Conservation (phyloP, 495 filamentous ascomycete species). For the Penicillium ucsense region DNA sequence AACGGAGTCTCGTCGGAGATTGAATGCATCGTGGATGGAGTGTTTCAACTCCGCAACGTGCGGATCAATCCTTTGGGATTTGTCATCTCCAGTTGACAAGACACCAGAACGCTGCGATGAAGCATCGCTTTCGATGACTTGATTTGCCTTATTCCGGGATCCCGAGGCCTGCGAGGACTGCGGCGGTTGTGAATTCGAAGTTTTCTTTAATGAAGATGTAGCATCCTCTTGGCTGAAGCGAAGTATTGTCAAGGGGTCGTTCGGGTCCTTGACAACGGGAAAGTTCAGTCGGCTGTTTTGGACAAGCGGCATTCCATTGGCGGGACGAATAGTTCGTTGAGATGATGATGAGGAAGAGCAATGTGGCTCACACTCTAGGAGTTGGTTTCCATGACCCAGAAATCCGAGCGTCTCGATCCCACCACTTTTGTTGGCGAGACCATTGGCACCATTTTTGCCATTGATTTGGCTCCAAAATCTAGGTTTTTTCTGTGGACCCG, state of each 20-base stretch:
- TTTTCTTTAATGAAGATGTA: conserved; percentile 28
- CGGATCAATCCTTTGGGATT: conserved; percentile 7
- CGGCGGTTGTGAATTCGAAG: conserved; percentile 16
- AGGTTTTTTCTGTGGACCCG: conserved; percentile 17
- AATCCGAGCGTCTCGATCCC: background rate
- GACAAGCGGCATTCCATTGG: conserved; percentile 7
- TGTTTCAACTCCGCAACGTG: conserved; percentile 15
- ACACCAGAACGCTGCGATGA: conserved; percentile 12
- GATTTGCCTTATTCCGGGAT: background rate
- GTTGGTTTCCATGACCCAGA: no score
- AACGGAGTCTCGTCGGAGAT: conserved; percentile 11
- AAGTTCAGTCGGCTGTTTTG: conserved; percentile 45
- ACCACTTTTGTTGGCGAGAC: background rate
- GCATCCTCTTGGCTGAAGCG: conserved; percentile 59
- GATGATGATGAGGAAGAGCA: conserved; percentile 10
- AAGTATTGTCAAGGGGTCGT: conserved; percentile 51
- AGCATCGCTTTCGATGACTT: conserved; percentile 3
- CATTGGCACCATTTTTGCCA: background rate
- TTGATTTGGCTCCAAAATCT: conserved; percentile 12
- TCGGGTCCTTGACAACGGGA: conserved; percentile 70
- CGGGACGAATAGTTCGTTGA: conserved; percentile 18
- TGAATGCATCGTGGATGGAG: conserved; percentile 20
- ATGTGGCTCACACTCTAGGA: no score
- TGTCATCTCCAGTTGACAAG: conserved; percentile 11
- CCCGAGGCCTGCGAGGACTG: conserved; percentile 7